phyloP scores from a whole-genome alignment of 495 filamentous ascomycete genomes.

The Daldinia loculata region DNA sequence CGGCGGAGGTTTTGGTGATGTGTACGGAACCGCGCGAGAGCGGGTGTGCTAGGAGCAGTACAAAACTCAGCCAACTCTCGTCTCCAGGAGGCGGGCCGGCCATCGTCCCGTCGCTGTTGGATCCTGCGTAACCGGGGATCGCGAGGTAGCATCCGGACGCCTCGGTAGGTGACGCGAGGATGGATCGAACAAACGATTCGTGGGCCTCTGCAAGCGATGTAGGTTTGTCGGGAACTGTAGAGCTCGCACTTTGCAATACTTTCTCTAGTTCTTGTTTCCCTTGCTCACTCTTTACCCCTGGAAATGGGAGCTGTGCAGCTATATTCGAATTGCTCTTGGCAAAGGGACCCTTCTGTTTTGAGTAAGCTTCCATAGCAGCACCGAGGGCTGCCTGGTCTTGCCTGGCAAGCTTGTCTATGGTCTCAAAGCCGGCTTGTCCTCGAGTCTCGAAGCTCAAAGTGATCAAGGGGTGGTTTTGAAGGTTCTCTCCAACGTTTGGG shows the following conservation, averaged over 20 bases:
- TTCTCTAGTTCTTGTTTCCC: conserved; percentile 1
- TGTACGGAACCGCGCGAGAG: conserved; percentile 64
- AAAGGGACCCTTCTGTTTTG: conserved; percentile 34
- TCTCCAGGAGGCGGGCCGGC: conserved; percentile 1
- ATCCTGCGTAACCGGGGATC: conserved; percentile 3
- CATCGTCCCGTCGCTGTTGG: neutral
- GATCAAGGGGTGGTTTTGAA: conserved; percentile 45
- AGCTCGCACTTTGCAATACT: neutral
- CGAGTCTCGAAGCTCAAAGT: conserved; percentile 9
- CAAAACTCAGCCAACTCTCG: conserved; percentile 44
- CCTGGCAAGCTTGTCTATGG: neutral
- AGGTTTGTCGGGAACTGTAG: neutral
- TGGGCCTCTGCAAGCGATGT: conserved; percentile 49
- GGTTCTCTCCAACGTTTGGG: conserved; percentile 60
- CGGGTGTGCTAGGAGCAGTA: conserved; percentile 48
- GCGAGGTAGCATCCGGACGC: conserved; percentile 46
- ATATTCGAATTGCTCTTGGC: conserved; percentile 70
- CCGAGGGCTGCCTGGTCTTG: conserved; percentile 1
- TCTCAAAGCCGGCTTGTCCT: conserved; percentile 47
- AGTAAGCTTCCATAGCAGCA: neutral
- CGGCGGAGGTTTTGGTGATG: conserved; percentile 48
- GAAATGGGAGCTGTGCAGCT: conserved; percentile 75
- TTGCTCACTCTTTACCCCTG: neutral
- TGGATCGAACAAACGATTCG: conserved; percentile 75
- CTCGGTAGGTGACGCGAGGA: conserved; percentile 71